These are phyloP conservation scores for Cucurbita ficifolia DNA, from an alignment of 306 rosid genomes.

Conservation along the genomic window DNA sequence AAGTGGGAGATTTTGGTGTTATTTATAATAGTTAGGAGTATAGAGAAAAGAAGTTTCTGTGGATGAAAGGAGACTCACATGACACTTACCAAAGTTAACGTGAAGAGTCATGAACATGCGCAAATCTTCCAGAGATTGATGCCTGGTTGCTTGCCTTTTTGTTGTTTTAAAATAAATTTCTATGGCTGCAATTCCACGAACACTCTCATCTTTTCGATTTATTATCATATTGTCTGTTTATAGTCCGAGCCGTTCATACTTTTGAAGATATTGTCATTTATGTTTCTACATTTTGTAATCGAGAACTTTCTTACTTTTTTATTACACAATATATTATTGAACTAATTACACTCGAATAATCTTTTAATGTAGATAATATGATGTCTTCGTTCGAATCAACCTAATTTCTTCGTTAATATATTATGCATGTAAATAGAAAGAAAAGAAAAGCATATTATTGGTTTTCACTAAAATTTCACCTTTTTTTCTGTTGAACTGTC, in stretches of 20 bases:
- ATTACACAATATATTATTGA: too few species aligned
- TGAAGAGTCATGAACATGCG: slow-evolving; percentile 3
- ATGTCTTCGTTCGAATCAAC: too few species aligned
- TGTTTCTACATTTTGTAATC: neutral
- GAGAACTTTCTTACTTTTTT: neutral
- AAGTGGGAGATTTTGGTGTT: neutral
- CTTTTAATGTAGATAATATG: too few species aligned
- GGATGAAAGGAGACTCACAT: slow-evolving; percentile 2
- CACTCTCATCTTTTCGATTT: neutral
- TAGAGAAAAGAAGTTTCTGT: slow-evolving; percentile 4
- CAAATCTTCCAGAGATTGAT: slow-evolving; percentile 2
- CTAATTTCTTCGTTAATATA: too few species aligned
- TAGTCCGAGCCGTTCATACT: neutral
- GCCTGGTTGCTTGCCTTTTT: slow-evolving; percentile 2
- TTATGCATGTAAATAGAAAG: neutral
- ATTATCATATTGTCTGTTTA: neutral
- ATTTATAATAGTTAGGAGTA: slow-evolving; percentile 31
- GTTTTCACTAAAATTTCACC: neutral
- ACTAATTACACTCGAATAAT: neutral
- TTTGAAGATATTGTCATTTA: neutral
- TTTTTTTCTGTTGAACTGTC: neutral
- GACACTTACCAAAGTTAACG: neutral
- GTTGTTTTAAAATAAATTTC: neutral
- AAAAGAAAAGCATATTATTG: neutral
- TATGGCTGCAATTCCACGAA: neutral